A percentile compares a stretch with the other conserved stretches of the same genome.
phyloP scores from a whole-genome alignment of 768 basidiomycete genomes.

The Collybia mongolica region DNA sequence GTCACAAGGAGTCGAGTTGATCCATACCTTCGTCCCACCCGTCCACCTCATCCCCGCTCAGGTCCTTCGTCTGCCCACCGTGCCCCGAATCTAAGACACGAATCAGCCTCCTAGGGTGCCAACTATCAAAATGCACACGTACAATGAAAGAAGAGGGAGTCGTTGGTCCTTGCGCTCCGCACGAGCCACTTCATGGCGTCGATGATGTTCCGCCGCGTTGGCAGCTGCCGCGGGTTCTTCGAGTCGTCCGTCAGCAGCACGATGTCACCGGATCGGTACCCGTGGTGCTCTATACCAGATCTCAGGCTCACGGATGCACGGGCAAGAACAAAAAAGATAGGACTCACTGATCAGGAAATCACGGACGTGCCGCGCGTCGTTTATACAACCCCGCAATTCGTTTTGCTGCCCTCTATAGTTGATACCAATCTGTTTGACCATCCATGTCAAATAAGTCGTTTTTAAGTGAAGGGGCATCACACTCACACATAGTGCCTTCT shows the following conservation, averaged over 20 bases:
- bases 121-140: constrained; percentile 13
- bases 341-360: constrained; percentile 59
- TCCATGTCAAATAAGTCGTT: constrained; percentile 4
- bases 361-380: constrained; percentile 72
- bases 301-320: neutral
- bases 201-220: constrained; percentile 47
- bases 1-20: neutral
- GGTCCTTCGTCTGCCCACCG: constrained; percentile 86
- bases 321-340: neutral
- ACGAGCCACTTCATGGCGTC: constrained; percentile 63
- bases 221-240: constrained; percentile 37
- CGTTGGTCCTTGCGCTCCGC: constrained; percentile 60
- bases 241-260: constrained; percentile 68
- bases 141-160: constrained; percentile 81
- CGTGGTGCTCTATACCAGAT: constrained; percentile 29
- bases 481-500: constrained; percentile 82
- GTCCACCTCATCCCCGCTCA: constrained; percentile 75
- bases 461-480: constrained; percentile 7
- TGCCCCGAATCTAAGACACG: constrained; percentile 76
- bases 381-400: constrained; percentile 75
- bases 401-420: constrained; percentile 68
- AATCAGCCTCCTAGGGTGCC: neutral
- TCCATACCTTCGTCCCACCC: constrained; percentile 73
- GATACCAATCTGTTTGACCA: constrained; percentile 62
- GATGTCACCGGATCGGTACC: constrained; percentile 61